Evolutionary conservation across 768 basidiomycete genomes (phyloP), one percentile per base, ranked within the genome.

Genomic region (Grammothele lineata): DNA sequence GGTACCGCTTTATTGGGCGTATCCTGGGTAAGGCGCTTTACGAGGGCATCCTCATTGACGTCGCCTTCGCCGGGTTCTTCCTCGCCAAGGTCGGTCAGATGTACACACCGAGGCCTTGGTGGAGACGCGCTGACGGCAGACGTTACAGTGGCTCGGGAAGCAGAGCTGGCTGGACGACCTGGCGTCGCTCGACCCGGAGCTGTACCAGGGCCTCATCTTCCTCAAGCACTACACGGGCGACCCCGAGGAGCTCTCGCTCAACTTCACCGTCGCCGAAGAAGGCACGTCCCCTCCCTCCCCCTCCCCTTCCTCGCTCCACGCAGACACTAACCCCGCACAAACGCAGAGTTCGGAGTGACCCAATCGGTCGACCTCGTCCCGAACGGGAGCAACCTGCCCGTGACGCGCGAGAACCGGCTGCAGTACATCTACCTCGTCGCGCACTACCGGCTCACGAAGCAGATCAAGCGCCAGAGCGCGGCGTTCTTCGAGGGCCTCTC

Each of bases 11-110:
- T 66, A 87, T 97, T 50, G 96, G 96, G 0, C 75, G 91, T 1
- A 89, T 99, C 17, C 73, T 99, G 1, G 95, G 95, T 4, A 98
- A 98, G 63, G 96, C 95, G 0, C 74, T 99, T 62, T 98, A 99
- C 58, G 91, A 97, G 43, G 93, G 94, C 1, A 96, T 98, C 37
- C 72, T 99, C 6, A 84, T 95, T 14, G 92, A 97, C 54, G 92
- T 97, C 2, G 87, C 87, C 0, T 98, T 98, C 63, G 94, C 96
- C 3, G 81, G 83, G 2, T 99, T 98, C 73, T 98, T 98, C 75
- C 73, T 96, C 45, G 80, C 88, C 6, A 93, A 92, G 76, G 83
- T 86, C 42, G 26, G 67, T 57, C 10, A 12, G 41, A 17, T 1
- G 24, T 15, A n/a, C n/a, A n/a, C n/a, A n/a, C n/a, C 38, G 19